A percentile compares a stretch with the other conserved stretches of the same genome.
Evolutionary conservation across 148 eudicot genomes (phyloP).

Genomic region (Rhododendron mucronatum): DNA sequence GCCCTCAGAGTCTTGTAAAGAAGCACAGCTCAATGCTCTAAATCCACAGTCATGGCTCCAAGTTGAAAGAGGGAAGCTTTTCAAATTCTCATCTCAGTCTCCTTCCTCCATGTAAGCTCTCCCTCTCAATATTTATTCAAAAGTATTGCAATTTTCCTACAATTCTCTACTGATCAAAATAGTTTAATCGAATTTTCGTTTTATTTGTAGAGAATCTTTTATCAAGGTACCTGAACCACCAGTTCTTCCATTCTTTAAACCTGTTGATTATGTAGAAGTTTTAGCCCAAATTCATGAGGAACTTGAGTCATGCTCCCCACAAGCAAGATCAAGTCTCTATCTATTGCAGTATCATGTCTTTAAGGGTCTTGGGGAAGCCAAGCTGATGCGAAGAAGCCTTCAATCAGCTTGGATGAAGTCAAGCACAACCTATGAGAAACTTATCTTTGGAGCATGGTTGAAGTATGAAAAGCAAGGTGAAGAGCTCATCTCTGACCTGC

Average conservation of each 20-base stretch:
- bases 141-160: neutral
- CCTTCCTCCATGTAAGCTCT: slow-evolving; percentile 75
- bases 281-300: slow-evolving; percentile 94
- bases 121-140: neutral
- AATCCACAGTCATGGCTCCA: slow-evolving; percentile 98
- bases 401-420: slow-evolving; percentile 79
- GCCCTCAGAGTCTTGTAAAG: slow-evolving; percentile 85
- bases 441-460: slow-evolving; percentile 88
- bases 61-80: slow-evolving; percentile 88
- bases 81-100: slow-evolving; percentile 55
- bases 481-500: slow-evolving; percentile 65
- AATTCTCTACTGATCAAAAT: neutral
- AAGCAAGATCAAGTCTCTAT: slow-evolving; percentile 63
- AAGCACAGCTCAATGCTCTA: slow-evolving; percentile 68
- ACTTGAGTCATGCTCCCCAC: slow-evolving; percentile 63
- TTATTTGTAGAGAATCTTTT: slow-evolving; percentile 76
- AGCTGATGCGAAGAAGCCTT: slow-evolving; percentile 89
- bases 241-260: slow-evolving; percentile 75
- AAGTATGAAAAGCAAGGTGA: slow-evolving; percentile 91
- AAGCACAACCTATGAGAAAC: slow-evolving; percentile 66
- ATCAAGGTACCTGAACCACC: slow-evolving; percentile 87
- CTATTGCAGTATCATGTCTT: slow-evolving; percentile 87
- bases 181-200: neutral
- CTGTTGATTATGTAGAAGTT: slow-evolving; percentile 89
- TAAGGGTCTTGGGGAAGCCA: slow-evolving; percentile 89